phyloP scores from a whole-genome alignment of 2,329 filamentous ascomycete species.

The Alternaria arborescens region DNA sequence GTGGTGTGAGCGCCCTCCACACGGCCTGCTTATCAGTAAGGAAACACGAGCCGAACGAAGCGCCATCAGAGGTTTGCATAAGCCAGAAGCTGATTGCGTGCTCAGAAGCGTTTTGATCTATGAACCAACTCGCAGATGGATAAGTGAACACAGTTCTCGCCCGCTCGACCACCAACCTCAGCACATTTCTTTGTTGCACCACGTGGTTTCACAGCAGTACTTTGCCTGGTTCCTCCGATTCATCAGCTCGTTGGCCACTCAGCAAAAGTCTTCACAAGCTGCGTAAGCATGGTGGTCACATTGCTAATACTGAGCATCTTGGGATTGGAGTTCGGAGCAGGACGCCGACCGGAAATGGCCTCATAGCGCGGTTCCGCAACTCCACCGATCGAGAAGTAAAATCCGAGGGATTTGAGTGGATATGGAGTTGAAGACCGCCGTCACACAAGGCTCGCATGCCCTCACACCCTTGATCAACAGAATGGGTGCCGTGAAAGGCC shows the following conservation, averaged over 20 bases:
- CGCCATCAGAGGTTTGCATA: neutral
- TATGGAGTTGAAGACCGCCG: conserved; percentile 60
- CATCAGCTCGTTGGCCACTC: neutral
- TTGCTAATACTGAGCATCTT: neutral
- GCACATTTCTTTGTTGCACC: neutral
- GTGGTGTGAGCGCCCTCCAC: conserved; percentile 4
- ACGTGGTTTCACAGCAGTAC: conserved; percentile 1
- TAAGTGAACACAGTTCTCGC: conserved; percentile 3
- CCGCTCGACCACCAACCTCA: neutral
- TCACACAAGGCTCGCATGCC: conserved; percentile 65
- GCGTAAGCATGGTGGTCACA: neutral
- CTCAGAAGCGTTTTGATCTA: neutral
- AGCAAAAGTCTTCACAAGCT: neutral
- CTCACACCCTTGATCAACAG: conserved; percentile 44
- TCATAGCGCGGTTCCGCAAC: conserved; percentile 59
- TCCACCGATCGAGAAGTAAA: conserved; percentile 59
- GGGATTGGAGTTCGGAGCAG: conserved; percentile 56
- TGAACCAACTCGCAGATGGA: conserved; percentile 2
- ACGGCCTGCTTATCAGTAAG: neutral
- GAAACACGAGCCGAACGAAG: neutral
- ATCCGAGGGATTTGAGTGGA: conserved; percentile 62
- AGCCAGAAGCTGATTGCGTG: neutral
- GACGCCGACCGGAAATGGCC: conserved; percentile 60
- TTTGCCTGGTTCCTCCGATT: neutral
- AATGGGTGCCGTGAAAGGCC: neutral